Evolutionary conservation across 1,284 basidiomycete species (phyloP).

Genomic region (Caloboletus inedulis): DNA sequence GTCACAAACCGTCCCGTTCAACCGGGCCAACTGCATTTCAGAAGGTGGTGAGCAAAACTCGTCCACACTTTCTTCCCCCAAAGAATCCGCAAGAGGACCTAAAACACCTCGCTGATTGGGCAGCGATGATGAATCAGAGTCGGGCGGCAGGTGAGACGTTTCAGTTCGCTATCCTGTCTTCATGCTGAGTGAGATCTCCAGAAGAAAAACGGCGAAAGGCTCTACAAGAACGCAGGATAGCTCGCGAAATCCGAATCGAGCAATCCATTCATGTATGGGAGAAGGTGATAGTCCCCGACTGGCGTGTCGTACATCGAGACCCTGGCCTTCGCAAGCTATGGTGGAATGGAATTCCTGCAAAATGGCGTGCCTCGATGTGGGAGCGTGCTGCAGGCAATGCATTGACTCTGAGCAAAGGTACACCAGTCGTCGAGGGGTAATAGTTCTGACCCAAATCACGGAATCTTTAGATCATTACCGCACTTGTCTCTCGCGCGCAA

Average conservation of each 20-base stretch:
- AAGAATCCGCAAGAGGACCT: constrained; percentile 79
- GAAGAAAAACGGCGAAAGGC: constrained; percentile 68
- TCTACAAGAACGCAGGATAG: constrained; percentile 58
- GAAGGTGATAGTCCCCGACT: constrained; percentile 77
- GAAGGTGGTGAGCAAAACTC: constrained; percentile 73
- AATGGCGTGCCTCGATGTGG: constrained; percentile 86
- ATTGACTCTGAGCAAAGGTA: constrained; percentile 84
- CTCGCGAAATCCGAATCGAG: constrained; percentile 68
- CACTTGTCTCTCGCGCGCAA: constrained; percentile 70
- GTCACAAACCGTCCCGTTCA: constrained; percentile 50
- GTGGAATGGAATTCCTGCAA: constrained; percentile 91
- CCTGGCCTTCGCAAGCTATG: constrained; percentile 71
- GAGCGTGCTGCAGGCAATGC: constrained; percentile 85
- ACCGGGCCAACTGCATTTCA: constrained; percentile 66
- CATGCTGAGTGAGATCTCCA: constrained; percentile 32
- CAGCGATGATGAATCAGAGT: constrained; percentile 87
- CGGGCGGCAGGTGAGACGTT: constrained; percentile 57
- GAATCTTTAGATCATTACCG: constrained; percentile 62
- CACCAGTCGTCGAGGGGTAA: background rate
- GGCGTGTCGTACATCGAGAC: constrained; percentile 71
- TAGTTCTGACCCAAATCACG: constrained; percentile 2
- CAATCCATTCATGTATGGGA: constrained; percentile 75
- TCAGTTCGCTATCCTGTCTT: background rate
- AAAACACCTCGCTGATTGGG: constrained; percentile 86
- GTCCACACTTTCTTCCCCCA: constrained; percentile 82